Conservation (phyloP, 176 grass and related monocot genomes). For the Cenchrus americanus region DNA sequence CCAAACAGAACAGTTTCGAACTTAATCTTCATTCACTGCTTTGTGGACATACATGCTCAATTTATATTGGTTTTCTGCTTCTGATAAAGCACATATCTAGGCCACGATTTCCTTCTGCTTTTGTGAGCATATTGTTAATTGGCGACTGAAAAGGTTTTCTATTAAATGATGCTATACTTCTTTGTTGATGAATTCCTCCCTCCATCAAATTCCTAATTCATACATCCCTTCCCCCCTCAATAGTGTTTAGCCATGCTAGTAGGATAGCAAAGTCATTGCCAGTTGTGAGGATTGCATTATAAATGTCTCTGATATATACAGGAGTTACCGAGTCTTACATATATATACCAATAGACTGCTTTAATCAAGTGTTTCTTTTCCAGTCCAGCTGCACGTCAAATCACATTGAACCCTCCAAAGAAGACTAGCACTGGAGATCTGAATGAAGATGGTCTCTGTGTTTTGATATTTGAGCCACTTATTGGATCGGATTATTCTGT, state of each 20-base stretch:
- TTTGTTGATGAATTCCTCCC: neutral
- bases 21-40: neutral
- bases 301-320: constrained; percentile 27
- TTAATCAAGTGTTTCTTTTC: constrained; percentile 47
- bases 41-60: constrained; percentile 17
- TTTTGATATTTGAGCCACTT: constrained; percentile 80
- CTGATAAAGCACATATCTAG: constrained; percentile 13
- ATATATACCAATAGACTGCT: constrained; percentile 17
- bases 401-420: constrained; percentile 65
- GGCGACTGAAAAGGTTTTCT: neutral
- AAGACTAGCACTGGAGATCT: constrained; percentile 42
- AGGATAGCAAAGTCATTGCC: neutral
- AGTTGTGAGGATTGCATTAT: constrained; percentile 7
- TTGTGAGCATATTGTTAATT: constrained; percentile 6
- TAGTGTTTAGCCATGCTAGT: neutral
- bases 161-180: neutral
- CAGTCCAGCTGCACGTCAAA: constrained; percentile 87
- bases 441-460: constrained; percentile 55
- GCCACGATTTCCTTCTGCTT: constrained; percentile 19
- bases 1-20: constrained; percentile 13
- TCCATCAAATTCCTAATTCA: constrained; percentile 1
- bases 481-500: constrained; percentile 70
- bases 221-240: neutral
- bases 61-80: constrained; percentile 15
- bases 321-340: neutral